Conservation (phyloP, 2,329 filamentous ascomycete genomes). For the Xylariaceae sp. region DNA sequence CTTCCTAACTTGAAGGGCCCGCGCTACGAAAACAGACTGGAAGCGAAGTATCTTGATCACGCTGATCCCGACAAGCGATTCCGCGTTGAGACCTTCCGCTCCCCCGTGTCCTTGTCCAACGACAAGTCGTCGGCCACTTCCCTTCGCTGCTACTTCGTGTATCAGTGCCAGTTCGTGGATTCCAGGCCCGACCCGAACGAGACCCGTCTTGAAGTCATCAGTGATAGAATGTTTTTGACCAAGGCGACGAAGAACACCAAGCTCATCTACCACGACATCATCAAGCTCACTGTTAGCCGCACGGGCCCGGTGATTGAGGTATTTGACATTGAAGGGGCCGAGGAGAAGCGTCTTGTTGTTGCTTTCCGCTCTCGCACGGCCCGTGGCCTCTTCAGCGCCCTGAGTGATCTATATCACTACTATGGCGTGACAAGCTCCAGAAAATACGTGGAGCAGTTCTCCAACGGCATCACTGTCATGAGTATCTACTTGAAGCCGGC, state of each 20-base stretch:
- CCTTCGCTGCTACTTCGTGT: conserved; percentile 96
- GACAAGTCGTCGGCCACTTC: conserved; percentile 67
- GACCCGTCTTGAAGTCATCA: conserved; percentile 84
- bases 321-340: conserved; percentile 86
- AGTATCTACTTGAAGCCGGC: conserved; percentile 86
- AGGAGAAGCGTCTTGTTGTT: conserved; percentile 90
- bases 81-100: conserved; percentile 96
- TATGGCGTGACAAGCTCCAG: conserved; percentile 93
- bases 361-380: conserved; percentile 93
- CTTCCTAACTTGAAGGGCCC: conserved; percentile 70
- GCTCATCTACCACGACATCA: conserved; percentile 90
- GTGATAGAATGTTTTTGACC: conserved; percentile 87
- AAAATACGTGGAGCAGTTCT: conserved; percentile 98
- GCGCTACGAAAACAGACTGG: conserved; percentile 88
- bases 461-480: conserved; percentile 96
- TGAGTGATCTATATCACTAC: conserved; percentile 97
- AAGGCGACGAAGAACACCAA: conserved; percentile 96
- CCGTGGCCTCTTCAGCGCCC: conserved; percentile 85
- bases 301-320: conserved; percentile 96
- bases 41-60: conserved; percentile 89
- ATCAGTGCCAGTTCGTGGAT: conserved; percentile 87
- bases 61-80: conserved; percentile 68
- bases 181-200: conserved; percentile 69
- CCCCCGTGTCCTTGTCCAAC: conserved; percentile 70
- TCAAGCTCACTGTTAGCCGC: conserved; percentile 74